Percentiles rank a stretch among this genome's conserved stretches.
Evolutionary conservation across 768 basidiomycete species (phyloP).

Genomic region (Suillus brevipes): DNA sequence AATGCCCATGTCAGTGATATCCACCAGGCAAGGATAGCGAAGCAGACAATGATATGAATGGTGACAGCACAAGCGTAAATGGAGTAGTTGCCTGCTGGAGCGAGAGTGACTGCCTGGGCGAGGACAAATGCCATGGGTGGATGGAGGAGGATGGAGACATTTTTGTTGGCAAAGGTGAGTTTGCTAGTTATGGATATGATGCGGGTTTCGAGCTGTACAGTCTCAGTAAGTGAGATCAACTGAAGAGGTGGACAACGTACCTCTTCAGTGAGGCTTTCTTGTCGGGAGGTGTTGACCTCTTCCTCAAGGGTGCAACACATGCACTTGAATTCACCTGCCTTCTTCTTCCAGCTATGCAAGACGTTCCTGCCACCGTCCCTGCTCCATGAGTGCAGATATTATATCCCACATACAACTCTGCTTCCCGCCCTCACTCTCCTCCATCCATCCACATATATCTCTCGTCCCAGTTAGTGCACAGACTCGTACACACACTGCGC

Average conservation of each 20-base stretch:
- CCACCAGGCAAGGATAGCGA: slow-evolving; percentile 92
- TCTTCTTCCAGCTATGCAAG: slow-evolving; percentile 70
- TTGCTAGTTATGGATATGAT: slow-evolving; percentile 55
- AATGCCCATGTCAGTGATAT: slow-evolving; percentile 98
- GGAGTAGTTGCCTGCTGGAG: slow-evolving; percentile 98
- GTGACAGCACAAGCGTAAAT: slow-evolving; percentile 97
- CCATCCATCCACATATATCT: no score
- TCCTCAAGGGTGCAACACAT: slow-evolving; percentile 72
- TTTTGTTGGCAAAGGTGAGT: slow-evolving; percentile 54
- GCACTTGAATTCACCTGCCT: slow-evolving; percentile 71
- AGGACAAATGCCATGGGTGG: no score
- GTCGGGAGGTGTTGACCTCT: slow-evolving; percentile 81
- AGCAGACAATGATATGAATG: slow-evolving; percentile 98
- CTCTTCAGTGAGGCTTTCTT: slow-evolving; percentile 65
- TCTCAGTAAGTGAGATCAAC: neutral
- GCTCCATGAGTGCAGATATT: no score
- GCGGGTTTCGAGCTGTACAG: slow-evolving; percentile 50
- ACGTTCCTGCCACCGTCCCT: slow-evolving; percentile 51
- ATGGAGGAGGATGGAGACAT: slow-evolving; percentile 46
- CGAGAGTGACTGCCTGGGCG: no score
- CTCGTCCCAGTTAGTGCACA: no score
- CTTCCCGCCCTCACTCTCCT: no score
- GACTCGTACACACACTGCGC: no score
- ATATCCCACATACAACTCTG: no score
- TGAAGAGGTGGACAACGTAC: slow-evolving; percentile 33